Evolutionary conservation across 2,329 filamentous ascomycete genomes (phyloP).

Genomic region (Penicillium palitans): DNA sequence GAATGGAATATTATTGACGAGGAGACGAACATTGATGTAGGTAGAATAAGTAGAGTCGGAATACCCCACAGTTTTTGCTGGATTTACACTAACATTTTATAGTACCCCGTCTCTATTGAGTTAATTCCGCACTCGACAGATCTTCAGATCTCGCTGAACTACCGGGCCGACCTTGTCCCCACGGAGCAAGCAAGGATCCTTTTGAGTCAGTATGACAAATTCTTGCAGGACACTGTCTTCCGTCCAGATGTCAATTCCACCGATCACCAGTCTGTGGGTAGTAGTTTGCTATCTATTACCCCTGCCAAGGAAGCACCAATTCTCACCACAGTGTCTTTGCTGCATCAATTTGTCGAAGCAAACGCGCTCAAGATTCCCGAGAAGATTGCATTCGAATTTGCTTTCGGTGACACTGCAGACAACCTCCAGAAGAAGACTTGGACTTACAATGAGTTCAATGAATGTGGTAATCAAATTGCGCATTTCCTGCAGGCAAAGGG

Average conservation of each 20-base stretch:
- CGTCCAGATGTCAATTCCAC: conserved; percentile 45
- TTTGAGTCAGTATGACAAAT: conserved; percentile 68
- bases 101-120: conserved; percentile 78
- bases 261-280: conserved; percentile 37
- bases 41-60: conserved; percentile 13
- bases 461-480: conserved; percentile 70
- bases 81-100: conserved; percentile 14
- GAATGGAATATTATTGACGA: conserved; percentile 67
- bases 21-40: conserved; percentile 64
- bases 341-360: conserved; percentile 77
- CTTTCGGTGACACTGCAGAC: conserved; percentile 54
- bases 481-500: conserved; percentile 58
- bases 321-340: conserved; percentile 57
- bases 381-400: conserved; percentile 73
- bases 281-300: conserved; percentile 59
- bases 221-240: conserved; percentile 61
- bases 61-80: neutral
- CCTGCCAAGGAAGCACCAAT: conserved; percentile 62
- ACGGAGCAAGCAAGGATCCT: conserved; percentile 65
- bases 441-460: conserved; percentile 73
- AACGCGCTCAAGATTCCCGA: conserved; percentile 59
- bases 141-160: conserved; percentile 67
- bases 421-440: conserved; percentile 57
- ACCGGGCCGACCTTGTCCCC: conserved; percentile 65
- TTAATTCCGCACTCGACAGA: conserved; percentile 58